A percentile compares a stretch with the other conserved stretches of the same genome.
Conservation (phyloP, 352 stramenopile genomes). For the Elongisporangium senticosum region DNA sequence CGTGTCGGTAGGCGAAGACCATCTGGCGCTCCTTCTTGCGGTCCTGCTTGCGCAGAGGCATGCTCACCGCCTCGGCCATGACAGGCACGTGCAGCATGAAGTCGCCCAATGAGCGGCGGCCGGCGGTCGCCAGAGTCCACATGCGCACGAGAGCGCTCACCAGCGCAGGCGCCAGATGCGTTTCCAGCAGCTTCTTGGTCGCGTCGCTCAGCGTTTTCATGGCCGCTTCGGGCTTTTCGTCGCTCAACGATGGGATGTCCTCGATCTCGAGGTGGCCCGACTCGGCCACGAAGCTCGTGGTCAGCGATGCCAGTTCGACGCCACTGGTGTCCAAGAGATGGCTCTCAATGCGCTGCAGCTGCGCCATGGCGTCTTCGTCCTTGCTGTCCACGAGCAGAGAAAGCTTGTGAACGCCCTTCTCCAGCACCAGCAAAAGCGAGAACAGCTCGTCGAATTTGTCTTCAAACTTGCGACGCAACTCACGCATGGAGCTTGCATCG, state of each 20-base stretch:
- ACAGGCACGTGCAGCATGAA: slow-evolving; percentile 55
- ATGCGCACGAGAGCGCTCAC: slow-evolving; percentile 48
- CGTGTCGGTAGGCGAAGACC: slow-evolving; percentile 57
- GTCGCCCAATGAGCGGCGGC: slow-evolving; percentile 48
- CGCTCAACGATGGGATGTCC: slow-evolving; percentile 29
- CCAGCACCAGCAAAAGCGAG: slow-evolving; percentile 36
- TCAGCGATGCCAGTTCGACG: slow-evolving; percentile 44
- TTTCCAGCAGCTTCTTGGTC: slow-evolving; percentile 67
- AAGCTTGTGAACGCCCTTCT: slow-evolving; percentile 74
- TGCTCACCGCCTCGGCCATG: slow-evolving; percentile 55
- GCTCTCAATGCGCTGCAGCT: slow-evolving; percentile 46
- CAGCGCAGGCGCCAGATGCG: slow-evolving; percentile 37
- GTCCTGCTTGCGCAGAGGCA: slow-evolving; percentile 74
- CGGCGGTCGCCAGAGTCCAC: slow-evolving; percentile 65
- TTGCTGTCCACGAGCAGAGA: slow-evolving; percentile 49
- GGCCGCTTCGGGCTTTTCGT: not conserved
- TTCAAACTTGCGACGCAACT: slow-evolving; percentile 71
- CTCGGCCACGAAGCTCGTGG: slow-evolving; percentile 63
- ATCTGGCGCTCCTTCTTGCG: slow-evolving; percentile 79
- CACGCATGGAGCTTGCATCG: slow-evolving; percentile 61
- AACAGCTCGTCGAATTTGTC: slow-evolving; percentile 66
- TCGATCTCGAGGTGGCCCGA: slow-evolving; percentile 58
- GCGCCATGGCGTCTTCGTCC: slow-evolving; percentile 25
- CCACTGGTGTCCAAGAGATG: slow-evolving; percentile 46
- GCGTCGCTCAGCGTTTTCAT: slow-evolving; percentile 43